Evolutionary conservation across 2,329 filamentous ascomycete genomes (phyloP).

Genomic region (Paraphaeosphaeria minitans): DNA sequence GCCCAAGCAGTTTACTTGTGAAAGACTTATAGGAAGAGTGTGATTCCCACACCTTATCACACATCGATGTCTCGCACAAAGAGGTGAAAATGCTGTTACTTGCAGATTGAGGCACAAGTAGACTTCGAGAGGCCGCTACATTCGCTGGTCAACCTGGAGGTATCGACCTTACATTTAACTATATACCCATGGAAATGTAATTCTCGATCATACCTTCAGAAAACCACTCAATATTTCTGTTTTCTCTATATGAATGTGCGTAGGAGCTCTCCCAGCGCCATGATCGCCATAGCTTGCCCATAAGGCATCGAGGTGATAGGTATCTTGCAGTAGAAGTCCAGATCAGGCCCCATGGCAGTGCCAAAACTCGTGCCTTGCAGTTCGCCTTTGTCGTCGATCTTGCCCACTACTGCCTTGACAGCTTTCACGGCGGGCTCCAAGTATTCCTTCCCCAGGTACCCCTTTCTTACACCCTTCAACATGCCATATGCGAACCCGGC

Average conservation of each 20-base stretch:
- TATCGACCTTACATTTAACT: too few species aligned
- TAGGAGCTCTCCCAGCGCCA: constrained; percentile 76
- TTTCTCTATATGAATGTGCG: constrained; percentile 59
- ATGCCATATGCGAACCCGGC: constrained; percentile 83
- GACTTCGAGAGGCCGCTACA: too few species aligned
- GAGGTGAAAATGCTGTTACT: too few species aligned
- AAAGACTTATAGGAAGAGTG: too few species aligned
- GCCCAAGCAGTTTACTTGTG: too few species aligned
- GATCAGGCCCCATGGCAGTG: constrained; percentile 73
- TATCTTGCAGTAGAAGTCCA: constrained; percentile 80
- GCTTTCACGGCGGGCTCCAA: constrained; percentile 67
- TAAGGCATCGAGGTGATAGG: constrained; percentile 81
- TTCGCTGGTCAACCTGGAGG: too few species aligned
- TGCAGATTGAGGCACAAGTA: too few species aligned
- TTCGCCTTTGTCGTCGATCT: constrained; percentile 71
- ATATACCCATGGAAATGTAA: too few species aligned
- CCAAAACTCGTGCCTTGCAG: constrained; percentile 77
- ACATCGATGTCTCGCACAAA: too few species aligned
- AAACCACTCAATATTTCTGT: background rate
- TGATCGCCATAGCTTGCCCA: constrained; percentile 83
- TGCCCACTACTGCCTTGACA: constrained; percentile 68
- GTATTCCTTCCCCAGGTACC: constrained; percentile 69
- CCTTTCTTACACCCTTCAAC: constrained; percentile 72
- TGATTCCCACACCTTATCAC: too few species aligned
- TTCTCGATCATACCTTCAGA: too few species aligned